phyloP scores from a whole-genome alignment of 805 yeast genomes.

The Candida quercuum region DNA sequence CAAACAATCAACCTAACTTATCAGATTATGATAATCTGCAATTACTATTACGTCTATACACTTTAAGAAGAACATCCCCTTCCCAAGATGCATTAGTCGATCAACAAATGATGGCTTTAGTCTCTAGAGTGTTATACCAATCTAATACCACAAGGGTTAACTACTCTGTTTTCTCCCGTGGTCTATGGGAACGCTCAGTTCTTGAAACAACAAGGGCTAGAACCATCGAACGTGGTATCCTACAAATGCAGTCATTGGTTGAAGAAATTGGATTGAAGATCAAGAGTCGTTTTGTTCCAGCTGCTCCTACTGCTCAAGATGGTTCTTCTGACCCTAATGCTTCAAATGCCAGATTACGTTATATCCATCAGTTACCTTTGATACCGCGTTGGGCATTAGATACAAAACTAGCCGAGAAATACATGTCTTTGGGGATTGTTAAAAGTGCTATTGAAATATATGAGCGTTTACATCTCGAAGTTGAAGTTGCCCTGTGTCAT shows the following conservation, averaged over 20 bases:
- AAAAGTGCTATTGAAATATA: slow-evolving; percentile 88
- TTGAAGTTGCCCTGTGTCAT: slow-evolving; percentile 86
- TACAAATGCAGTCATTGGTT: slow-evolving; percentile 88
- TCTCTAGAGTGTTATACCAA: slow-evolving; percentile 62
- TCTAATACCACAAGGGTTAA: slow-evolving; percentile 40
- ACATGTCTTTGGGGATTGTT: slow-evolving; percentile 77
- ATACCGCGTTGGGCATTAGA: slow-evolving; percentile 87
- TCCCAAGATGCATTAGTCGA: slow-evolving; percentile 63
- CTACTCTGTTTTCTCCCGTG: slow-evolving; percentile 75
- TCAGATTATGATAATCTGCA: slow-evolving; percentile 70
- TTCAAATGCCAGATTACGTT: slow-evolving; percentile 52
- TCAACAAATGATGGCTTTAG: slow-evolving; percentile 77
- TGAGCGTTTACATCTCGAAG: slow-evolving; percentile 66
- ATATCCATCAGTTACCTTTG: slow-evolving; percentile 68
- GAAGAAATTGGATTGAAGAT: slow-evolving; percentile 79
- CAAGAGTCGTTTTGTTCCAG: slow-evolving; percentile 49
- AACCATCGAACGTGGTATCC: slow-evolving; percentile 89
- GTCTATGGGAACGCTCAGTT: slow-evolving; percentile 86
- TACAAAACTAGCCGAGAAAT: slow-evolving; percentile 74
- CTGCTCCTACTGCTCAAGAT: slow-evolving; percentile 16
- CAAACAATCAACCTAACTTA: slow-evolving; percentile 75
- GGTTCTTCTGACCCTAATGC: slow-evolving; percentile 20
- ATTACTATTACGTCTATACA: slow-evolving; percentile 59
- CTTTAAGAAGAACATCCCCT: slow-evolving; percentile 67
- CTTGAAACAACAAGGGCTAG: slow-evolving; percentile 76